phyloP scores from a whole-genome alignment of 805 yeast species.

The Pichia deserticola region DNA sequence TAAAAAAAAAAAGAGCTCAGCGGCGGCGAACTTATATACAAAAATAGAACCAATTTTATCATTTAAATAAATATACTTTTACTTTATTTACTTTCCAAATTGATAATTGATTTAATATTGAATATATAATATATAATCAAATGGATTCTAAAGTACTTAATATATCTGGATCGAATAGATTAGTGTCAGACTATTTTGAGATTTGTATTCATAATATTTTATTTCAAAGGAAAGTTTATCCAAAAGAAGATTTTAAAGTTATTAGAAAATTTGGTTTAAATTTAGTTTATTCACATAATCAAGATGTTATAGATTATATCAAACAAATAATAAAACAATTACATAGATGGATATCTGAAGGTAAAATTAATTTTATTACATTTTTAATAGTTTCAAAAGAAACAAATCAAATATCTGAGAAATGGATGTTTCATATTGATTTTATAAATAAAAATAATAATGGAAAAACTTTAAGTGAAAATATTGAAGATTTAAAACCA shows the following conservation, averaged over 20 bases:
- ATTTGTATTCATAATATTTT: constrained; percentile 74
- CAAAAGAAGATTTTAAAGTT: constrained; percentile 73
- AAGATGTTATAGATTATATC: constrained; percentile 67
- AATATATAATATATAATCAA: no score
- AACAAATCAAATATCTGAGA: constrained; percentile 61
- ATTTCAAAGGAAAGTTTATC: constrained; percentile 86
- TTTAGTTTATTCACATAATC: constrained; percentile 63
- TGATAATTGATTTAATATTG: no score
- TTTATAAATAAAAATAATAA: constrained; percentile 4
- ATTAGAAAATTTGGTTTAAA: constrained; percentile 76
- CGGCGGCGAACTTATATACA: no score
- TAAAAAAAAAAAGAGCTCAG: no score
- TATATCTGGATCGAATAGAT: constrained; percentile 69
- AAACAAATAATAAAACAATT: constrained; percentile 60
- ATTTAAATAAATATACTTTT: no score
- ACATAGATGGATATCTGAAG: constrained; percentile 65
- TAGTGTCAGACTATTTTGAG: constrained; percentile 78
- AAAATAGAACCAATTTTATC: no score
- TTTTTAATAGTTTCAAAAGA: constrained; percentile 67
- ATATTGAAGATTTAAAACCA: neutral
- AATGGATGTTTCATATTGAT: constrained; percentile 74
- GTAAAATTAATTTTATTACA: constrained; percentile 58
- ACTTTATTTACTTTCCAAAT: no score
- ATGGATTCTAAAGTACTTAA: neutral
- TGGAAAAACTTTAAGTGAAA: neutral